Base-by-base conservation (phyloP, 1,139 yeast species). In the Entelexis sorbosivorans region DNA sequence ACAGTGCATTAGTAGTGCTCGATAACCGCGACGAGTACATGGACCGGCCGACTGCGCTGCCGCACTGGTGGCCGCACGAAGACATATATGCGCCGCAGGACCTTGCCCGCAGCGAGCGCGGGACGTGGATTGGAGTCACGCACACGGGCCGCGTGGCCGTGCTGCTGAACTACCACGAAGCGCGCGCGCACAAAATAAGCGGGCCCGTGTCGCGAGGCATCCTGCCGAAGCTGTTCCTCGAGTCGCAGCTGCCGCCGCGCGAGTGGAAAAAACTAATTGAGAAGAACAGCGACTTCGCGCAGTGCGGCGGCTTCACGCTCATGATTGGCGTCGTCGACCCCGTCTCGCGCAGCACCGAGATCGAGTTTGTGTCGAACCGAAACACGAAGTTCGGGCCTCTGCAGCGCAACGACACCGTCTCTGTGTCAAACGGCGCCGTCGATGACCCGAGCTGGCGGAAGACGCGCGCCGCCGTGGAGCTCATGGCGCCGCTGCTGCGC, bases 111-210 rank as follows among this genome's bases (percentile, higher is more conserved):
- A 68, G 71, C 0, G 89, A 80, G 57, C 87, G 79, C 60, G 97
- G 98, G 0, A 85, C 96, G 0, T 91, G 98, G 98, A 77, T 87
- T 2, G 96, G 96, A 0, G 75, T 83, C 2, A 75, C 79, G 45
- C 70, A 70, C 32, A 65, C 63, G 3, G 93, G 93, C 28, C 74
- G 77, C 53, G 57, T 89, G 2, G 85, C 95, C 0, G 83, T 83
- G 2, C 71, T 91, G 42, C 79, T 91, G 20, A 91, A 91, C 64
- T 81, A 77, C 61, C 70, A 64, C 44, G 86, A 62, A 81, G 77
- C 19, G 34, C 35, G 13, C 61, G 28, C 20, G 7, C 8, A 20
- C 40, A 61, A 11, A 20, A 24, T 28, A 53, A 53, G 2, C 47
- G 55, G 13, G 44, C 69, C 69, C 44, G 64, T 81, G 1, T 84